Conservation (phyloP, 768 basidiomycete genomes). For the Termitomyces sp. region DNA sequence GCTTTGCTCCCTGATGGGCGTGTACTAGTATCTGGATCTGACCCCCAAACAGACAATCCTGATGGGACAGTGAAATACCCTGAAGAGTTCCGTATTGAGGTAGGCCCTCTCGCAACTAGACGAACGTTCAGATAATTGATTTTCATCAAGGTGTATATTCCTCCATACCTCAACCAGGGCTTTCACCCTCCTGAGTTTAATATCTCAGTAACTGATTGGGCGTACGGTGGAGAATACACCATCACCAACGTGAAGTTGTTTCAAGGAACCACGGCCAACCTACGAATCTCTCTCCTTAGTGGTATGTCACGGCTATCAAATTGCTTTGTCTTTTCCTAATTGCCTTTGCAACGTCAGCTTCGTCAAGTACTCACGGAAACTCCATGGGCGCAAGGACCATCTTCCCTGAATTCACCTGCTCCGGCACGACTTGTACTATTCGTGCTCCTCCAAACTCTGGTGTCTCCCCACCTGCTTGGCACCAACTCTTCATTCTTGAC, state of each 20-base stretch:
- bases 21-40: constrained; percentile 72
- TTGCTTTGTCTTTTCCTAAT: constrained; percentile 5
- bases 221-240: constrained; percentile 42
- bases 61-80: constrained; percentile 45
- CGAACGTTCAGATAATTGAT: background rate
- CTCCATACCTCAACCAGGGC: constrained; percentile 74
- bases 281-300: constrained; percentile 62
- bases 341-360: constrained; percentile 31
- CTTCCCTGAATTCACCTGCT: constrained; percentile 67
- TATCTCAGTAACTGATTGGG: constrained; percentile 58
- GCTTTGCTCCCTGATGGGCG: constrained; percentile 71
- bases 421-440: constrained; percentile 70
- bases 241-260: constrained; percentile 44
- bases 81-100: constrained; percentile 70
- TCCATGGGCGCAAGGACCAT: constrained; percentile 67
- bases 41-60: constrained; percentile 47
- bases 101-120: constrained; percentile 3
- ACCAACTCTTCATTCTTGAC: constrained; percentile 70
- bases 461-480: constrained; percentile 73
- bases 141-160: constrained; percentile 58
- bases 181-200: constrained; percentile 56
- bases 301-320: constrained; percentile 31
- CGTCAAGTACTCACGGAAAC: constrained; percentile 75
- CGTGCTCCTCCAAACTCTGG: constrained; percentile 66
- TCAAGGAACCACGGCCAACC: constrained; percentile 32